Conservation (phyloP, 768 basidiomycete species). For the Boletus edulis region DNA sequence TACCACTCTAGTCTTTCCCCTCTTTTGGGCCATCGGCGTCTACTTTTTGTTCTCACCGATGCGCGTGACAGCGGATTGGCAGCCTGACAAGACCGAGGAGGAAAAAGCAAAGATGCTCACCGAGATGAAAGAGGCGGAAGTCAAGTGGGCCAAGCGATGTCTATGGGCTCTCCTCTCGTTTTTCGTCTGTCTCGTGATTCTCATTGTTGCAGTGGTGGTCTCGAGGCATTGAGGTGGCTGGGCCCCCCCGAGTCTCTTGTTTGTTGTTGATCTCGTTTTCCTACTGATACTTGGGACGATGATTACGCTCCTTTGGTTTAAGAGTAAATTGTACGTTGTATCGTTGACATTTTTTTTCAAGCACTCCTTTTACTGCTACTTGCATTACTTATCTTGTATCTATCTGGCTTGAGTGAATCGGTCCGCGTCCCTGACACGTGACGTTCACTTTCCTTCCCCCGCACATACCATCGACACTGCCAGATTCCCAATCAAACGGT, state of each 20-base stretch:
- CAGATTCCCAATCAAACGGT: neutral
- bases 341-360: neutral
- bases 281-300: neutral
- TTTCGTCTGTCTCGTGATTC: slow-evolving; percentile 34
- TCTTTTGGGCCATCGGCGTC: slow-evolving; percentile 60
- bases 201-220: slow-evolving; percentile 23
- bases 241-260: neutral
- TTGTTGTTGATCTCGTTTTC: neutral
- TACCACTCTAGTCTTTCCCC: slow-evolving; percentile 47
- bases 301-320: slow-evolving; percentile 7
- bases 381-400: slow-evolving; percentile 8
- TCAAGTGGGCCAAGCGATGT: slow-evolving; percentile 58
- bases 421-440: neutral
- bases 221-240: slow-evolving; percentile 21
- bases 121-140: slow-evolving; percentile 46
- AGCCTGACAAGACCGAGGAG: slow-evolving; percentile 52
- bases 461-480: neutral
- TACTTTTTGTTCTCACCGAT: slow-evolving; percentile 55
- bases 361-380: neutral
- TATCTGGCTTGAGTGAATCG: neutral
- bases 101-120: slow-evolving; percentile 47
- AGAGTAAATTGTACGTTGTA: slow-evolving; percentile 11
- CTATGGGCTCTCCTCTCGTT: slow-evolving; percentile 52
- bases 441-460: neutral
- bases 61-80: slow-evolving; percentile 49